Percentiles rank a stretch among this genome's conserved stretches.
phyloP scores from a whole-genome alignment of 805 yeast genomes.

The Komagataella pseudopastoris region DNA sequence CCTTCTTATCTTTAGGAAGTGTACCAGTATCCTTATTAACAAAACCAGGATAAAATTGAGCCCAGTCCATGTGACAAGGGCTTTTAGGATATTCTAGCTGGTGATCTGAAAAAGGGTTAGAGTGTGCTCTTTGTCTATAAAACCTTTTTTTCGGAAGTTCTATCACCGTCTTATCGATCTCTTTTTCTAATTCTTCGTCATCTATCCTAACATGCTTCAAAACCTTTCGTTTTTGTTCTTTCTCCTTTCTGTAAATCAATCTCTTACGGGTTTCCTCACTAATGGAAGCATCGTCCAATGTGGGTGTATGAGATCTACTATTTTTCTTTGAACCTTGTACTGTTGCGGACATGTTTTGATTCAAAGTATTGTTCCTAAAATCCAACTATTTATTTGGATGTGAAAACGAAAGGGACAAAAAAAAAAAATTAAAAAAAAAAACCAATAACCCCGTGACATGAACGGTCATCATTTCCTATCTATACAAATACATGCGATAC shows the following conservation, averaged over 20 bases:
- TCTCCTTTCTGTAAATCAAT: conserved; percentile 32
- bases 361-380: background rate
- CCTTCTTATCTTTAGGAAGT: conserved; percentile 28
- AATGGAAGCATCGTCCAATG: background rate
- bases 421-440: background rate
- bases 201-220: conserved; percentile 25
- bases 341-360: background rate
- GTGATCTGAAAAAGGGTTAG: conserved; percentile 95
- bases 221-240: conserved; percentile 28
- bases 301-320: background rate
- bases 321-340: background rate
- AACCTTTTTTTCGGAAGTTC: conserved; percentile 74
- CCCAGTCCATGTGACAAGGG: conserved; percentile 87
- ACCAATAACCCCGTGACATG: background rate
- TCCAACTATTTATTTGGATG: background rate
- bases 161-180: conserved; percentile 15
- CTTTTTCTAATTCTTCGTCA: conserved; percentile 14
- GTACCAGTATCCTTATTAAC: conserved; percentile 25
- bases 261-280: conserved; percentile 21
- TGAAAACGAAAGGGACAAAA: too few species aligned
- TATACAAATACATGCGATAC: background rate
- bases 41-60: conserved; percentile 53
- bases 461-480: background rate
- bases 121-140: conserved; percentile 94
- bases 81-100: conserved; percentile 72